Percentiles rank a stretch among this genome's conserved stretches.
Conservation (phyloP, 73 alveolate genomes). For the Paramecium pentaurelia region DNA sequence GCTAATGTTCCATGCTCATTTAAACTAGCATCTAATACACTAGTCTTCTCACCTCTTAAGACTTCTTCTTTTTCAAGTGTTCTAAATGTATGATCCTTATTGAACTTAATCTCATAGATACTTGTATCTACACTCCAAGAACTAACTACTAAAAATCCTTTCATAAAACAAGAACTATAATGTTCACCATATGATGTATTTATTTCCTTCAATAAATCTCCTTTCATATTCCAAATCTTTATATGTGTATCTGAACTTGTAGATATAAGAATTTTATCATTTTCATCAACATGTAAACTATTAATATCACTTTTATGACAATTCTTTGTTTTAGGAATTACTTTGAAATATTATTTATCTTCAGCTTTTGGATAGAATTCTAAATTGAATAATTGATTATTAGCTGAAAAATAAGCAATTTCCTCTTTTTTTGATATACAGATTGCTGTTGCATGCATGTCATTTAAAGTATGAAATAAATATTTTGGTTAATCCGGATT, state of each 20-base stretch:
- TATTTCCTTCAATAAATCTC: constrained; percentile 1
- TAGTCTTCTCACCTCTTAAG: constrained; percentile 27
- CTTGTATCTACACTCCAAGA: constrained; percentile 13
- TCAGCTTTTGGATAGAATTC: constrained; percentile 33
- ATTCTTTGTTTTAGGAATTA: not conserved
- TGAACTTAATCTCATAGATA: not conserved
- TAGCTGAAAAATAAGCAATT: not conserved
- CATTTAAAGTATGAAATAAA: not conserved
- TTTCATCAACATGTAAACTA: constrained; percentile 6
- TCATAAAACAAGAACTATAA: not conserved
- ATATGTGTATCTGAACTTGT: not conserved
- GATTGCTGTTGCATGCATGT: constrained; percentile 47
- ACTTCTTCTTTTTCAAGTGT: not conserved
- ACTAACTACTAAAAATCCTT: not conserved
- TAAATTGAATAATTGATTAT: not conserved
- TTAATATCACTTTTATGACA: constrained; percentile 26
- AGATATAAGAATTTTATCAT: not conserved
- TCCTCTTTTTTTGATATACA: constrained; percentile 21
- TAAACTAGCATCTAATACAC: not conserved
- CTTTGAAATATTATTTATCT: not conserved
- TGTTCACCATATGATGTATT: constrained; percentile 34
- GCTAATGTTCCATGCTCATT: not conserved
- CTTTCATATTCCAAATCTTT: constrained; percentile 13
- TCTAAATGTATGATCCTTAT: constrained; percentile 36
- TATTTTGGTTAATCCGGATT: constrained; percentile 24